Evolutionary conservation across 2,329 filamentous ascomycete species (phyloP), one percentile per base, ranked within the genome.

Genomic region (Leptodontidium sp.): DNA sequence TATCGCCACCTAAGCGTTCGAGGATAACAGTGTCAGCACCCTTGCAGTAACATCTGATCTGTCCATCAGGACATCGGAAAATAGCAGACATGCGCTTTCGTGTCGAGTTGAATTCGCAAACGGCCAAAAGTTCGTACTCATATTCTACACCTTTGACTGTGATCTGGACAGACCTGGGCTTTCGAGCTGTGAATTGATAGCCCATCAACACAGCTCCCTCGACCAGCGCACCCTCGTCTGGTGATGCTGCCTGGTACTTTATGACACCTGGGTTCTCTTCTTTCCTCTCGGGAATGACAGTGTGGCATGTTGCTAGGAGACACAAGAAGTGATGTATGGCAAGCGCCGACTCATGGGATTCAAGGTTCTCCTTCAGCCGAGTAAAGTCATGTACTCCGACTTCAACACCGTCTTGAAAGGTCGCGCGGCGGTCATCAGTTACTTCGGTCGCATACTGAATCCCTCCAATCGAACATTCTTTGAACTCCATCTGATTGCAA

Each of bases 401-500:
- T 75, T 93, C 92, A 15, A 88, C 84, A 9, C 91, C 92, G 76
- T 97, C 93, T 73, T 93, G 87, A n/a, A 90, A 84, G 1, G 90
- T 91, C 0, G 93, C 91, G 75, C 93, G 88, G 67, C 93, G 89
- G 78, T 99, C 96, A 80, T 99, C 96, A 0, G 96, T 91, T 1
- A 98, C 90, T 53, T 95, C 93, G 65, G 96, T 94, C 14, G 93
- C 92, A 78, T 99, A 99, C 81, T 97, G 95, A 64, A 98, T 90
- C 32, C 96, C 96, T 32, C 89, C 93, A 77, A 99, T 98, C 0
- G 92, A 92, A 77, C 93, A 97, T 80, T 98, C 94, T 78, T 94
- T 94, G 80, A 98, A 99, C 80, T 98, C 95, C 96, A 99, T 98
- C 86, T 93, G 90, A 78, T 98, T 98, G 82, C 94, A 97, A n/a